phyloP scores from a whole-genome alignment of 345 rosid species.

The Boechera divaricarpa region DNA sequence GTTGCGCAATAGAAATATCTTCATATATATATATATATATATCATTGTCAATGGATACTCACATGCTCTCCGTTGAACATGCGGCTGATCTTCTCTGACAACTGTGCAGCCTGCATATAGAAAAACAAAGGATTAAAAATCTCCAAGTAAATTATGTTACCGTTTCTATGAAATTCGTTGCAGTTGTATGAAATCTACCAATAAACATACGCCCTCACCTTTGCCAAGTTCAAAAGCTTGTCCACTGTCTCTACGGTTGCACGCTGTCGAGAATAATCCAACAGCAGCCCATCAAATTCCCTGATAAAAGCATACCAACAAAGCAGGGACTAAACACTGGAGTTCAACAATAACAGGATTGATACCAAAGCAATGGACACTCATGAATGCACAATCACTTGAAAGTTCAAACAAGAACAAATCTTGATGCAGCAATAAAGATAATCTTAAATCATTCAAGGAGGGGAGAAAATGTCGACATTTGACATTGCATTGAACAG shows the following conservation, averaged over 20 bases:
- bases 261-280: slow-evolving; percentile 84
- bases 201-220: slow-evolving; percentile 54
- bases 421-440: neutral
- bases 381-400: slow-evolving; percentile 2
- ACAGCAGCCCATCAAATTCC: slow-evolving; percentile 71
- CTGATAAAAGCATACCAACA: slow-evolving; percentile 46
- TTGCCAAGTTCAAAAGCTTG: slow-evolving; percentile 75
- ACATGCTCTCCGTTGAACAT: slow-evolving; percentile 91
- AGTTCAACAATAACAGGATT: neutral
- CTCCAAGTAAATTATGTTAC: neutral
- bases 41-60: slow-evolving; percentile 37
- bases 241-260: slow-evolving; percentile 69
- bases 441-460: no score
- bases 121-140: slow-evolving; percentile 7
- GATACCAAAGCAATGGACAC: neutral
- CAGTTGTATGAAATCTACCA: neutral
- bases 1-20: neutral
- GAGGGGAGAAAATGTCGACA: no score
- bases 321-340: no score
- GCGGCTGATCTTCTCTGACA: slow-evolving; percentile 70
- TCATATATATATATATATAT: no score
- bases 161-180: neutral
- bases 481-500: no score
- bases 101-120: slow-evolving; percentile 66
- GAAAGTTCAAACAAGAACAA: neutral